Evolutionary conservation across 257 asterid species (phyloP), one percentile per base, ranked within the genome.

Genomic region (Solanum paucissectum): DNA sequence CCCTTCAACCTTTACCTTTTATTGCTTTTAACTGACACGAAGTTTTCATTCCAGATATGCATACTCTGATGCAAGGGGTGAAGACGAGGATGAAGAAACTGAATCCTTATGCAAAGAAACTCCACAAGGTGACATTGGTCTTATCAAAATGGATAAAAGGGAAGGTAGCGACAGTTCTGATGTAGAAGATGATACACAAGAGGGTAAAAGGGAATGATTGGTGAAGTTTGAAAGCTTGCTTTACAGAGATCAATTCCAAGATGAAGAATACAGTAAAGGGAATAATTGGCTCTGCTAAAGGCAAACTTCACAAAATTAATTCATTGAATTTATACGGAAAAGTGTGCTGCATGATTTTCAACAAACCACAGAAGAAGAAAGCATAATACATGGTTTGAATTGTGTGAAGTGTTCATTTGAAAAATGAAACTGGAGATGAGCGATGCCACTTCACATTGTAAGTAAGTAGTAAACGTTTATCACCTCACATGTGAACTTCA

Each of bases 1-100:
- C 55, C 8, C 13, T 16, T 60, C 75, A 77, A 25, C 38, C 60
- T 69, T 21, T 62, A 69, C 55, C 32, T 38, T 62, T 87, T 74
- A 34, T 46, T 52, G 87, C 71, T 72, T 60, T 76, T 72, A 29
- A 60, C 55, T 11, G 75, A 83, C 52, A 29, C 18, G 0, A 5
- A 46, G 2, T 44, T 86, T 69, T 58, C 90, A 37, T 88, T 52
- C 87, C 94, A 97, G 99, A 81, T 97, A 97, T 21, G 99, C 99
- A 40, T 95, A 97, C 92, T 92, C 94, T 87, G 99, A 95, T 74
- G 92, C 76, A 46, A 94, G 92, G 92, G 98, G 92, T n/a, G 98
- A 92, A 18, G 94, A 91, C 16, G 98, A 95, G 33, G 96, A 94
- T 23, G 98, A 95, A 92, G 99, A 97, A 93, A 85, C 90, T 21